phyloP scores from a whole-genome alignment of 1,284 basidiomycete genomes.

The Ceraceosorus guamensis region DNA sequence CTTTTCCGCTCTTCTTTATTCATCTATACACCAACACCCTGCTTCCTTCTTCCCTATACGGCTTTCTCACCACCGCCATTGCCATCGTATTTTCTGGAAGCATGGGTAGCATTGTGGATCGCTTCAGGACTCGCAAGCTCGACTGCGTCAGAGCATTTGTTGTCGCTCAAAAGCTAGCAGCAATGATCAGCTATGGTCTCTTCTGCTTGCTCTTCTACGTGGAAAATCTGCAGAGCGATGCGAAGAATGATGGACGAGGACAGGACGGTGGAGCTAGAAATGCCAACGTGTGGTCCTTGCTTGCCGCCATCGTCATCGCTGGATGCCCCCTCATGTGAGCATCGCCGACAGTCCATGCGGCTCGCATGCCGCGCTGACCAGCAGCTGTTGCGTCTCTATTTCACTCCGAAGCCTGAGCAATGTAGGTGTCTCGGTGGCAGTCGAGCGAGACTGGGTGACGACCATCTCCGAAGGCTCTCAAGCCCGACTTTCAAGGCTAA shows the following conservation, averaged over 20 bases:
- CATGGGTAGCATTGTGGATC: slow-evolving; percentile 54
- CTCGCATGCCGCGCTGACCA: neutral
- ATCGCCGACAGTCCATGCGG: neutral
- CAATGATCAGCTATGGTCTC: slow-evolving; percentile 50
- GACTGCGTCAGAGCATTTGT: slow-evolving; percentile 52
- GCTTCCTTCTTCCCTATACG: slow-evolving; percentile 55
- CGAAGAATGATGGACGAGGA: slow-evolving; percentile 25
- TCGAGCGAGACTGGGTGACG: slow-evolving; percentile 59
- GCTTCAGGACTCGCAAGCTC: slow-evolving; percentile 47
- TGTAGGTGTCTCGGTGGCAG: slow-evolving; percentile 54
- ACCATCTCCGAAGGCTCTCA: slow-evolving; percentile 48
- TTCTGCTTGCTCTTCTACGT: slow-evolving; percentile 47
- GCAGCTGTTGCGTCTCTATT: neutral
- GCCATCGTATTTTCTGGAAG: slow-evolving; percentile 51
- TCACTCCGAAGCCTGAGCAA: slow-evolving; percentile 46
- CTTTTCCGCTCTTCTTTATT: slow-evolving; percentile 54
- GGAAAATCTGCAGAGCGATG: slow-evolving; percentile 15
- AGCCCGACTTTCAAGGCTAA: slow-evolving; percentile 41
- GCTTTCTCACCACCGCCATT: slow-evolving; percentile 51
- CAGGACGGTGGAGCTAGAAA: slow-evolving; percentile 1
- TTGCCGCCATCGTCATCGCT: slow-evolving; percentile 50
- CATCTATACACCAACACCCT: slow-evolving; percentile 54
- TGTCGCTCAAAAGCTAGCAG: slow-evolving; percentile 52
- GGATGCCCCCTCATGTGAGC: slow-evolving; percentile 43
- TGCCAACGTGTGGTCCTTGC: slow-evolving; percentile 39